phyloP scores from a whole-genome alignment of 73 alveolate genomes.

The Uronychia binucleata region DNA sequence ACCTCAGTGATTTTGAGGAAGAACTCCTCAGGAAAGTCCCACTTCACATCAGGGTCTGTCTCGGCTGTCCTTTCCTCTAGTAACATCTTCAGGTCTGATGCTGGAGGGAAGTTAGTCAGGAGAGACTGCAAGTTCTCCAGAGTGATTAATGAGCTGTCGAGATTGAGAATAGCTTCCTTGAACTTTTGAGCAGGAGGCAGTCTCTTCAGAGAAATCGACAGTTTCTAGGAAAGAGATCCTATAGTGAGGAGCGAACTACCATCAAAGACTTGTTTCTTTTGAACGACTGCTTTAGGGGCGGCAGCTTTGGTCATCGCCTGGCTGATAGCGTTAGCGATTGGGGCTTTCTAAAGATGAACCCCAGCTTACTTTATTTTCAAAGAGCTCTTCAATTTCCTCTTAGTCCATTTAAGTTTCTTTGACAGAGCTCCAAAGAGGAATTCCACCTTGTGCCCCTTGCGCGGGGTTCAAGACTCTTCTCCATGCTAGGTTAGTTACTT shows the following conservation, averaged over 20 bases:
- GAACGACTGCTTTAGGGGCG: background rate
- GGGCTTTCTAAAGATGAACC: background rate
- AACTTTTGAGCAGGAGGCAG: constrained; percentile 22
- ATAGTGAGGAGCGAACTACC: background rate
- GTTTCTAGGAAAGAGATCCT: constrained; percentile 3
- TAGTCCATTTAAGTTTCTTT: constrained; percentile 7
- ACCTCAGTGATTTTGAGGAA: constrained; percentile 65
- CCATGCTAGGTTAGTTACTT: constrained; percentile 22
- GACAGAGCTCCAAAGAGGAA: background rate
- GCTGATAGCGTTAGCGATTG: constrained; percentile 7
- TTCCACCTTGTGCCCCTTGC: constrained; percentile 9
- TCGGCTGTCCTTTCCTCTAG: constrained; percentile 26
- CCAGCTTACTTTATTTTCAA: constrained; percentile 16
- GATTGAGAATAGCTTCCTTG: constrained; percentile 4
- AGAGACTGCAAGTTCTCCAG: constrained; percentile 18
- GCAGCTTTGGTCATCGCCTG: constrained; percentile 5
- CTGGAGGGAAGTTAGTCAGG: constrained; percentile 24
- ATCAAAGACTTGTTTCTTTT: constrained; percentile 27
- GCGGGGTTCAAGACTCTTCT: constrained; percentile 31
- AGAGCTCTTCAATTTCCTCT: constrained; percentile 35
- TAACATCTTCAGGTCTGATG: constrained; percentile 45
- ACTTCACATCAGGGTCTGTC: constrained; percentile 65
- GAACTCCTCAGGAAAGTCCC: constrained; percentile 86
- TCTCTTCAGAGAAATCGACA: constrained; percentile 29
- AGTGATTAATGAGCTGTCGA: constrained; percentile 19